Base-by-base conservation (phyloP, 2,329 filamentous ascomycete genomes). In the Metarhizium album region DNA sequence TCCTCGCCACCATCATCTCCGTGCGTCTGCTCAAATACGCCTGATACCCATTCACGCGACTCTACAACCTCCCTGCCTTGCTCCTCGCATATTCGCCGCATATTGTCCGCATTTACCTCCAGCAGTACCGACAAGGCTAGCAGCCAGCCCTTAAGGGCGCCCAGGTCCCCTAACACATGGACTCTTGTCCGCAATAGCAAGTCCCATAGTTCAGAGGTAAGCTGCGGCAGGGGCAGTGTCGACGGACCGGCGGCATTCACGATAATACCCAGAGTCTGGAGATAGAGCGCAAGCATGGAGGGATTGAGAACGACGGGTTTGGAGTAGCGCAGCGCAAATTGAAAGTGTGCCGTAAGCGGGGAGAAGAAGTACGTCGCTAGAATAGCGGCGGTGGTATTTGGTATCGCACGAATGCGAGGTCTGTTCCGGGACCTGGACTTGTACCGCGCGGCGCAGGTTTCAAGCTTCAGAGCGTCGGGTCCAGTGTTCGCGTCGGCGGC, bases 191-290 rank as follows among this genome's bases (percentile, higher is more conserved):
- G 59, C 1, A 96, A 79, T 2, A 97, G 71, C n/a, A 98, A 69
- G 45, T 85, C 79, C 80, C 90, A 90, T 18, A 94, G 79, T 67
- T 96, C 89, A 9, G 81, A 74, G 1, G 90, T 96, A 74, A 96
- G 83, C 50, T 88, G 81, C 1, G 85, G 82, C 0, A 97, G 76
- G 1, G 80, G 75, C 0, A 90, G 73, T 0, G 87, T 90, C 49
- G 84, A 82, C 0, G 90, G 87, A 0, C 93, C 93, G 0, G 87
- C 80, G 0, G 91, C 87, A 58, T 95, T 85, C 45, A 97, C 70
- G 33, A 95, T 72, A 7, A 98, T 73, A 1, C 86, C 85, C 0
- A 97, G 74, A 0, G 93, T 98, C 65, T 94, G 90, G 33, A 97
- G 71, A 64, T 89, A 93, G 8, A 90, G 78, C 0, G 83, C 76